Evolutionary conservation across 2,329 filamentous ascomycete genomes (phyloP).

Genomic region (Xenosphaeropsis pyriputrescens): DNA sequence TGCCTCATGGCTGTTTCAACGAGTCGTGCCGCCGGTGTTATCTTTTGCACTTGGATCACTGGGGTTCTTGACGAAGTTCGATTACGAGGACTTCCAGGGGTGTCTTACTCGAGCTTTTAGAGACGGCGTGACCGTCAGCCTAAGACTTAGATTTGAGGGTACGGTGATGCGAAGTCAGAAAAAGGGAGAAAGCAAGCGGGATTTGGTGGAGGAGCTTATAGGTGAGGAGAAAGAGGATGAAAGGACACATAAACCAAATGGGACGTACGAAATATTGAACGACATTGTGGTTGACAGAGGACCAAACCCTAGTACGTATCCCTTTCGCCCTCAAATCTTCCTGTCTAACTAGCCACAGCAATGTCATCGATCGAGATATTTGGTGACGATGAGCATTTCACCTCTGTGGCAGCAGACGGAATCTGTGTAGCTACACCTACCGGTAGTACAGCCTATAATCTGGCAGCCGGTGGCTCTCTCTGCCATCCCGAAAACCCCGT

Average conservation of each 20-base stretch:
- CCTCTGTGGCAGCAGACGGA: slow-evolving; percentile 82
- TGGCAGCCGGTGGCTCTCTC: slow-evolving; percentile 86
- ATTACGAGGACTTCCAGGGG: slow-evolving; percentile 60
- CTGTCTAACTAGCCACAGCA: slow-evolving; percentile 30
- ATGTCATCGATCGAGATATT: slow-evolving; percentile 91
- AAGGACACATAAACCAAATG: slow-evolving; percentile 72
- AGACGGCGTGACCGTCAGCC: slow-evolving; percentile 76
- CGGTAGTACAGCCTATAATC: slow-evolving; percentile 88
- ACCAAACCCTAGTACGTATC: slow-evolving; percentile 70
- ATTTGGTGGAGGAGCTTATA: slow-evolving; percentile 80
- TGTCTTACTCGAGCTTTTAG: slow-evolving; percentile 60
- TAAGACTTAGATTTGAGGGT: slow-evolving; percentile 81
- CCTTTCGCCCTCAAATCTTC: neutral
- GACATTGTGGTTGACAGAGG: slow-evolving; percentile 94
- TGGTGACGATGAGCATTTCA: slow-evolving; percentile 85
- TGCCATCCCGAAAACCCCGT: slow-evolving; percentile 95
- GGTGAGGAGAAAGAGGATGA: slow-evolving; percentile 75
- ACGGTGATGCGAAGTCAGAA: slow-evolving; percentile 74
- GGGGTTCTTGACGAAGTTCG: slow-evolving; percentile 93
- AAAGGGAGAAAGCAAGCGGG: slow-evolving; percentile 30
- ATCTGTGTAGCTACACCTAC: slow-evolving; percentile 91
- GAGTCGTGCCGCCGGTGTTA: slow-evolving; percentile 83
- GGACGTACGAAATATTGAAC: slow-evolving; percentile 82
- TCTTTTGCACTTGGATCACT: slow-evolving; percentile 85
- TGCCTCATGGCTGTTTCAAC: slow-evolving; percentile 92